Base-by-base conservation (phyloP, 495 filamentous ascomycete species). In the Cetradonia linearis region DNA sequence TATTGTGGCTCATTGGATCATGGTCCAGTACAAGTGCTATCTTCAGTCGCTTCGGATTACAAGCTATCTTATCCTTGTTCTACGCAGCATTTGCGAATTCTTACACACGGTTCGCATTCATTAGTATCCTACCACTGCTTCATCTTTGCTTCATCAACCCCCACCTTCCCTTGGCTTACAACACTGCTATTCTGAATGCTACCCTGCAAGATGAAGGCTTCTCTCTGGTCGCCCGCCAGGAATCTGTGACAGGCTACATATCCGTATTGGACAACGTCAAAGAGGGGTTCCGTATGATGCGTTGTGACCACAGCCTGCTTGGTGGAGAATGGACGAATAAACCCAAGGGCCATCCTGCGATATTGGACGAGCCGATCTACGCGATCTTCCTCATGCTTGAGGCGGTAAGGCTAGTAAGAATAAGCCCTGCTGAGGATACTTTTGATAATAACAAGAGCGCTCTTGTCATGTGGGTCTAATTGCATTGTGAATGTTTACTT, bases 321-420 rank as follows among this genome's bases (percentile, higher is more conserved):
- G 93, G 93, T 36, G 93, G 93, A n/a, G 89, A 96, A 66, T 98
- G 92, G 91, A 73, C 68, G 30, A 78, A 78, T 37, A 78, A 83
- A 20, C 76, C 71, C 56, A 54, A 67, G 23, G 63, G 69, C 44
- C 59, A 65, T 40, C 67, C 67, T 14, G 67, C 72, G 36, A 65
- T 44, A 23, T 73, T 86, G 23, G 81, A 81, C 27, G 93, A 98
- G 69, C 88, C 93, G 0, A 87, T 98, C 50, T 98, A 96, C 65
- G 85, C 88, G 0, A 83, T 97, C 18, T 98, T 98, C 70, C 82
- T 85, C 23, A 94, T 91, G 78, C 80, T 98, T 30, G 93, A 97
- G 69, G 89, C 92, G 5, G 87, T 96, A 9, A 79, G 93, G 33
- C 77, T 98, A 28, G 77, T 95, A 37, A 78, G 88, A 63, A 73